Base-by-base conservation (phyloP, 2,329 filamentous ascomycete species). In the Paramyrothecium roridum region DNA sequence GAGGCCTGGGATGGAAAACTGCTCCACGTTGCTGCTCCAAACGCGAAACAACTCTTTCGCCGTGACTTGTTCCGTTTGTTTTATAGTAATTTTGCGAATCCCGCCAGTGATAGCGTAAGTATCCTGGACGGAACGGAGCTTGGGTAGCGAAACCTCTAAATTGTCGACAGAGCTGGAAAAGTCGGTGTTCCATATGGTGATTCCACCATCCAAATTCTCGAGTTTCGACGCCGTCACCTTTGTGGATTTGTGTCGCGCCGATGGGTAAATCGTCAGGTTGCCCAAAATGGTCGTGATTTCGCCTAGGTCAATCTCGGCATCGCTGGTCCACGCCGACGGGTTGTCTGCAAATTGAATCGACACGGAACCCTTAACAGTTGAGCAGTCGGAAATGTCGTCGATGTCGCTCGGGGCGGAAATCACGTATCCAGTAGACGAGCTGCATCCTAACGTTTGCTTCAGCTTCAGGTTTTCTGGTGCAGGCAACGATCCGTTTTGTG, bases 221-320 rank as follows among this genome's bases (percentile, higher is more conserved):
- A 67, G 58, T 16, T 54, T 59, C 17, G 61, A 50, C 8, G 58
- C 65, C 21, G 58, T 56, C 2, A 66, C 56, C 2, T 54, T 56
- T 3, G 63, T 67, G 56, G 65, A 64, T 47, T 65, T 61, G 3
- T 61, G 63, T 6, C 55, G 45, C 11, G 56, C 51, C 19, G 64
- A 55, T 20, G 65, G 63, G 56, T 67, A 67, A 10, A 67, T 65
- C 7, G 66, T 61, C 6, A 67, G 34, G 45, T 61, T 57, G 10
- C 64, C 63, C 2, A 61, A 59, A 11, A 67, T 55, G 17, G 61
- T 60, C 6, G 46, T 52, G 10, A 66, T 48, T 13, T 59, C 55
- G 37, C 65, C 65, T 4, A 67, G 57, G 40, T 67, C 65, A 51
- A 67, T 56, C 0, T 61, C 37, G 3, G 65, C 64, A n/a, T 61